A percentile compares a stretch with the other conserved stretches of the same genome.
Conservation (phyloP, 208 protist genomes). For the Wallacemonas sp. region DNA sequence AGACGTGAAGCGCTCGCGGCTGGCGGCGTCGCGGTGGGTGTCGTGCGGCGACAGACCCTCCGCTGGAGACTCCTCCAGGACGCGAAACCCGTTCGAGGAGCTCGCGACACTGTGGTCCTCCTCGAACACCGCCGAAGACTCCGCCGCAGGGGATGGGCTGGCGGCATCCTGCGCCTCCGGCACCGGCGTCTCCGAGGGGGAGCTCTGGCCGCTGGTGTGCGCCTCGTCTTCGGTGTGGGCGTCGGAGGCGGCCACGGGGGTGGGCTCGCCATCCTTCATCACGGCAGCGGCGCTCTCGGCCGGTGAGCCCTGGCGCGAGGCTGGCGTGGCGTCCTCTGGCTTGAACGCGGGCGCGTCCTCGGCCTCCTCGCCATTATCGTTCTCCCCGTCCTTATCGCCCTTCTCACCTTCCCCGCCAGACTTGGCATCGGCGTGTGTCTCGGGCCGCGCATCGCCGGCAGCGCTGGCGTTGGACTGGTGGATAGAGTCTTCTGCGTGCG, state of each 20-base stretch:
- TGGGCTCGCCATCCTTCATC: no score
- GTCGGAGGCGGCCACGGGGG: no score
- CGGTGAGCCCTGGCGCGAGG: neutral
- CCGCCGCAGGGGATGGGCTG: neutral
- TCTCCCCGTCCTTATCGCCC: neutral
- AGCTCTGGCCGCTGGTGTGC: no score
- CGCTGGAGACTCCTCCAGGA: conserved; percentile 11
- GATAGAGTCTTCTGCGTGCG: no score
- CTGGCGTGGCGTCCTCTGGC: no score
- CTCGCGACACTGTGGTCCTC: neutral
- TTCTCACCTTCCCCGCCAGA: neutral
- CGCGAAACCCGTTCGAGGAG: neutral
- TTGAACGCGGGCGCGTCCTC: neutral
- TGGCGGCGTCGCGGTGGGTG: neutral
- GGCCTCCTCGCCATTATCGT: neutral
- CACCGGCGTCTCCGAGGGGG: no score
- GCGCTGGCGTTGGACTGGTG: no score
- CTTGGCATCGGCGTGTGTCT: neutral
- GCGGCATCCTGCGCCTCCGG: neutral
- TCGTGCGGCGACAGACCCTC: conserved; percentile 2
- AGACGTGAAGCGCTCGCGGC: neutral
- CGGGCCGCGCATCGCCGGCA: no score
- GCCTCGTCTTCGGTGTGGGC: no score
- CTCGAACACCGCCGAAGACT: neutral
- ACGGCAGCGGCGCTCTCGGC: no score